These are phyloP conservation scores for Zanthoxylum bungeanum DNA, from an alignment of 345 rosid species.

Conservation along the genomic window DNA sequence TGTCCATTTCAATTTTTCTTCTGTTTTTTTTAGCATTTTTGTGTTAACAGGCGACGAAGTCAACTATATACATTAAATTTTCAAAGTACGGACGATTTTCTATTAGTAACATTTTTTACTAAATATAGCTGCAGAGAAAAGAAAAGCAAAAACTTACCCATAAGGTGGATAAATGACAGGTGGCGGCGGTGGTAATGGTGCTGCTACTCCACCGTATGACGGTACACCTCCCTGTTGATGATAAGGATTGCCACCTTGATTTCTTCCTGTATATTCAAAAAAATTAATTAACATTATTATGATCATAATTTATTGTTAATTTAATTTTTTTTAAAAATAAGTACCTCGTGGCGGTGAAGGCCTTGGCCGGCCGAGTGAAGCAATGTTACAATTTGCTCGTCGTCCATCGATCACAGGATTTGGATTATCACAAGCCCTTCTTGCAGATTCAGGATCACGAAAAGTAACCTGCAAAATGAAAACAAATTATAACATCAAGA, in stretches of 20 bases:
- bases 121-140: background rate
- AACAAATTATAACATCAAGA: background rate
- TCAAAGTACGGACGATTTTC: slow-evolving; percentile 29
- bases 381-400: slow-evolving; percentile 90
- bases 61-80: slow-evolving; percentile 6
- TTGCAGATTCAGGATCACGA: slow-evolving; percentile 84
- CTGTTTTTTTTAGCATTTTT: too few species aligned
- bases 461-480: slow-evolving; percentile 60
- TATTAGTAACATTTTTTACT: background rate
- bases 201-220: slow-evolving; percentile 48
- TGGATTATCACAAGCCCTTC: slow-evolving; percentile 73
- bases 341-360: slow-evolving; percentile 83
- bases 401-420: slow-evolving; percentile 89
- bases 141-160: slow-evolving; percentile 44
- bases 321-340: too few species aligned
- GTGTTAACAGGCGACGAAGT: background rate
- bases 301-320: too few species aligned
- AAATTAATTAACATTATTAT: background rate
- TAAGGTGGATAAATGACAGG: slow-evolving; percentile 46
- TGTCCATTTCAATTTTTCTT: background rate
- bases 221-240: slow-evolving; percentile 51
- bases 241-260: slow-evolving; percentile 56
- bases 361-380: slow-evolving; percentile 83
- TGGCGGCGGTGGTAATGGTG: slow-evolving; percentile 37
- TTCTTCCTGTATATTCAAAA: slow-evolving; percentile 45